These are phyloP conservation scores for Xylaria multiplex DNA, from an alignment of 2,329 filamentous ascomycete genomes.

Conservation along the genomic window DNA sequence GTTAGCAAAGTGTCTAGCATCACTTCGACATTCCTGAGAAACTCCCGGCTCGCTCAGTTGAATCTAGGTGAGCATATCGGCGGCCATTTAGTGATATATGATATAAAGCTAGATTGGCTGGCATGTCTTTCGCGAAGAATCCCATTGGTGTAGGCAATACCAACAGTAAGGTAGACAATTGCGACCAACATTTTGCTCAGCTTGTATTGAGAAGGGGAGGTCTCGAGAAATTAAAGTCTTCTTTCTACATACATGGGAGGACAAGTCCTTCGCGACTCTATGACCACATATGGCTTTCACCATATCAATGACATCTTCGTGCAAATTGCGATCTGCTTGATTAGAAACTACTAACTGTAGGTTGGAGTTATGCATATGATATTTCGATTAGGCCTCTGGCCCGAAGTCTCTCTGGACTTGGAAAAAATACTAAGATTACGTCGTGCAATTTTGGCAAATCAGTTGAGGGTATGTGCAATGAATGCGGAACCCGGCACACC, in stretches of 20 bases:
- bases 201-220: not conserved
- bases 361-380: conserved; percentile 10
- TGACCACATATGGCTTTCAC: no score
- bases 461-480: conserved; percentile 56
- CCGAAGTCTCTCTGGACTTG: conserved; percentile 62
- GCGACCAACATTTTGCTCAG: conserved; percentile 21
- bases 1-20: conserved; percentile 2
- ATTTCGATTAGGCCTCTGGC: conserved; percentile 15
- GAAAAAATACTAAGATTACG: conserved; percentile 63
- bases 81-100: conserved; percentile 31
- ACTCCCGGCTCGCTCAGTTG: no score
- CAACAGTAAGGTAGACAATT: conserved; percentile 36
- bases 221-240: no score
- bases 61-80: not conserved
- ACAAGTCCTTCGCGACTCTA: no score
- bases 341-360: no score
- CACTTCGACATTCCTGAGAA: not conserved
- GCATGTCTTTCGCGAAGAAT: conserved; percentile 31
- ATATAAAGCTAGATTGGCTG: conserved; percentile 26
- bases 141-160: conserved; percentile 29
- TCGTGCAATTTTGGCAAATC: conserved; percentile 56
- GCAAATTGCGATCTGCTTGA: no score
- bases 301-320: no score
- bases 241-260: no score
- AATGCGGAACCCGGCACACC: conserved; percentile 44